Base-by-base conservation (phyloP, 371 early-diverging fungal species). In the Apophysomyces ossiformis region DNA sequence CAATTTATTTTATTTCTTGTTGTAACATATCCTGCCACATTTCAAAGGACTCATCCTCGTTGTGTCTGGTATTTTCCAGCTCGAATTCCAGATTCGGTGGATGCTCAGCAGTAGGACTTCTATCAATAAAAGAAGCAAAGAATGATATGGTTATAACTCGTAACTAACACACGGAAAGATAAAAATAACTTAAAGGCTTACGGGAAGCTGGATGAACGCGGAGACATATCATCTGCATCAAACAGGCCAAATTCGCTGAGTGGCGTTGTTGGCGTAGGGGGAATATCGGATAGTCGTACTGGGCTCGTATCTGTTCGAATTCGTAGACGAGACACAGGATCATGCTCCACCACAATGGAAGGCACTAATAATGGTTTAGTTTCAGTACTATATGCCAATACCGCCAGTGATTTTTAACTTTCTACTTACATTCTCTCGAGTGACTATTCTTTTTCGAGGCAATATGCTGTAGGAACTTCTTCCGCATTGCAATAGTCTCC, bases 401-500 rank as follows among this genome's bases (percentile, higher is more conserved):
- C 1, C 32, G 3, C 32, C 32, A 26, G 2, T 26, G 32, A 26
- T 26, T 26, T 26, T 26, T 26, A 26, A 26, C 2, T 13, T 41
- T 13, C 8, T 41, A 46, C 39, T 35, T 7, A 26, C 50, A 11
- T 41, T 63, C 15, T 46, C 26, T 47, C 7, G 56, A n/a, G 56
- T 69, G 59, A 37, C 16, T 43, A 15, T 63, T 38, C 37, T 59
- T 71, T 54, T 79, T 73, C 26, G 32, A 60, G 64, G 74, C 65
- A n/a, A 79, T 35, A 62, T 80, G 76, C 16, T 61, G 72, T 12
- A 83, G 41, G 54, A 80, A 83, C 57, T 80, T 78, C 50, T 77
- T 80, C 8, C 83, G 70, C 41, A 78, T 58, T 5, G 74, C 81
- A 37, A 81, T 72, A 1, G 84, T 83, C 58, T 79, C 81, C 4